Percentiles rank a stretch among this genome's conserved stretches.
Evolutionary conservation across 352 stramenopile genomes (phyloP).

Genomic region (Pythium apleroticum): DNA sequence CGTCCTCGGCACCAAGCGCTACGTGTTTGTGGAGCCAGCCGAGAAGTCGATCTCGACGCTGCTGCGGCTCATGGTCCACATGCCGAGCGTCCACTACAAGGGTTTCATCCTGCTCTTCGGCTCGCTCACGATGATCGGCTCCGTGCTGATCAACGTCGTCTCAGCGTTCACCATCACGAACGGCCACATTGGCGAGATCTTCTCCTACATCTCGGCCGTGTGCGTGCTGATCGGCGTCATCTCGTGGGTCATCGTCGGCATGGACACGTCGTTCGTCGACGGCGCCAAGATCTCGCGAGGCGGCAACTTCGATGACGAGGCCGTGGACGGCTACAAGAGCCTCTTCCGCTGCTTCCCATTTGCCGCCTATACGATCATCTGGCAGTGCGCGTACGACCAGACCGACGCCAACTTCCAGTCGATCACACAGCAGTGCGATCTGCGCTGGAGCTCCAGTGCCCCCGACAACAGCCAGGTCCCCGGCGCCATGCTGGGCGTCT

Average conservation of each 20-base stretch:
- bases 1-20: slow-evolving; percentile 45
- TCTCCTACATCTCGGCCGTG: slow-evolving; percentile 53
- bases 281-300: slow-evolving; percentile 39
- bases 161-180: slow-evolving; percentile 48
- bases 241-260: slow-evolving; percentile 49
- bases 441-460: slow-evolving; percentile 40
- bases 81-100: slow-evolving; percentile 29
- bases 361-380: slow-evolving; percentile 59
- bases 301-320: slow-evolving; percentile 39
- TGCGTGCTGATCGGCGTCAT: slow-evolving; percentile 36
- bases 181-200: slow-evolving; percentile 34
- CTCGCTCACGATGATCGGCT: slow-evolving; percentile 36
- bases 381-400: slow-evolving; percentile 65
- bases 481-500: slow-evolving; percentile 46
- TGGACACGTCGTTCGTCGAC: slow-evolving; percentile 50
- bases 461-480: slow-evolving; percentile 45
- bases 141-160: slow-evolving; percentile 58
- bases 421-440: slow-evolving; percentile 67
- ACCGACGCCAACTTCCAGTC: slow-evolving; percentile 65
- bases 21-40: slow-evolving; percentile 45
- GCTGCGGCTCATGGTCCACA: slow-evolving; percentile 36
- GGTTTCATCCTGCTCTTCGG: slow-evolving; percentile 39
- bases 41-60: slow-evolving; percentile 46
- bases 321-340: slow-evolving; percentile 52
- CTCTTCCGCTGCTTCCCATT: slow-evolving; percentile 56